Evolutionary conservation across 306 rosid genomes (phyloP), one percentile per base, ranked within the genome.

Genomic region (Macrotyloma uniflorum): DNA sequence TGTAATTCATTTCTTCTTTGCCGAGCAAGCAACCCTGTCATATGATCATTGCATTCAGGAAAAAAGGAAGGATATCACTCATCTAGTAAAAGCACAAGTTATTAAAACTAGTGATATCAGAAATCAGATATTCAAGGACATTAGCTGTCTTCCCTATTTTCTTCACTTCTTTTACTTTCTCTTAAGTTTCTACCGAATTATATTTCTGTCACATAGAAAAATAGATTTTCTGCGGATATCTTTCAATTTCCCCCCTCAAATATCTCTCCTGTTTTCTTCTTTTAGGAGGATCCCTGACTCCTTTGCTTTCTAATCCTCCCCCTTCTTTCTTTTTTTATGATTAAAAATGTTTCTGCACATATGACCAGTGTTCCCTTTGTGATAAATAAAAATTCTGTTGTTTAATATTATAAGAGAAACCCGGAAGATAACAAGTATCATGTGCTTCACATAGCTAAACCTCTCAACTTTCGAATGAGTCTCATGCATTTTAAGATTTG

Each of bases 11-110:
- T 93, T 81, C 46, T 95, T 85, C 99, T 89, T 87, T 93, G 99
- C 67, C 98, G 93, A 22, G 99, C 99, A 49, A 95, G 85, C 91
- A 95, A 89, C 30, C 99, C 98, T 95, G 69, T 75, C 75, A 75
- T 16, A 30, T 10, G 62, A 70, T 58, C 69, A 47, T 47, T 46
- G 51, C 26, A 67, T 55, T 82, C 82, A 79, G 40, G 45, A 61
- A 68, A 70, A n/a, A 74, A 18, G n/a, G 24, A 14, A 23, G 79
- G 24, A 42, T 42, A 79, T 67, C 45, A 28, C 66, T 23, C 53
- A 33, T 43, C 67, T 11, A 47, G 40, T 24, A 54, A 58, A 79
- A 66, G 54, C 61, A 30, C 36, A 11, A 22, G 57, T 15, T 15
- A 42, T 19, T 59, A n/a, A 45, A 50, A 50, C 38, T 40, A 26